Evolutionary conservation across 2,329 filamentous ascomycete species (phyloP), one percentile per base, ranked within the genome.

Genomic region (Botryotinia calthae): DNA sequence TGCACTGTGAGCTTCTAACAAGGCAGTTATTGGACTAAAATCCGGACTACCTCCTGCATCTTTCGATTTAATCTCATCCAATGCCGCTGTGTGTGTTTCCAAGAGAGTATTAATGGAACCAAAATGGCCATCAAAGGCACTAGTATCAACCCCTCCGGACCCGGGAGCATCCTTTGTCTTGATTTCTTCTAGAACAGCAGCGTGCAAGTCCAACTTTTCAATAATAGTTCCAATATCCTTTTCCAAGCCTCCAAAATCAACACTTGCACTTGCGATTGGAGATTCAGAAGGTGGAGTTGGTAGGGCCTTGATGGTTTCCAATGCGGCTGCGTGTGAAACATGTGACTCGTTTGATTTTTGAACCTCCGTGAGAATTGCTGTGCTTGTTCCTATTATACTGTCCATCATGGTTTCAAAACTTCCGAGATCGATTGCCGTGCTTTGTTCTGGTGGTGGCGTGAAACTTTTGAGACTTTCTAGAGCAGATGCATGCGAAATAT

Each of bases 71-170:
- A 77, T 73, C 18, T 74, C 75, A 8, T 65, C 48, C 28, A 77
- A 46, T 3, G 56, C 18, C 5, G 63, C 48, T 3, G 42, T 31
- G 18, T 76, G 73, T 7, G 54, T 28, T 14, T 73, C 69, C 16
- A 76, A 44, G 20, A 51, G 58, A 20, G 25, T 48, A 34, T 25
- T 66, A 58, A 76, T 75, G 8, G 73, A 74, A 62, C 66, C 42
- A 42, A 76, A 76, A 44, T 78, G 76, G 5, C 74, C 71, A 65
- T 77, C 74, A 20, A 79, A 70, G 22, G 72, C 74, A 4, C 40
- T 64, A 10, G 65, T 40, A 42, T 77, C 72, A 25, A 68, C 44
- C 37, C 20, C 25, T 46, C 69, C 59, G n/a, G 61, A 18, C 6
- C 63, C 73, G 48, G 66, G 16, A 56, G 8, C 14, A 34, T 46